Conservation (phyloP, 768 basidiomycete species). For the Termitomyces sp. region DNA sequence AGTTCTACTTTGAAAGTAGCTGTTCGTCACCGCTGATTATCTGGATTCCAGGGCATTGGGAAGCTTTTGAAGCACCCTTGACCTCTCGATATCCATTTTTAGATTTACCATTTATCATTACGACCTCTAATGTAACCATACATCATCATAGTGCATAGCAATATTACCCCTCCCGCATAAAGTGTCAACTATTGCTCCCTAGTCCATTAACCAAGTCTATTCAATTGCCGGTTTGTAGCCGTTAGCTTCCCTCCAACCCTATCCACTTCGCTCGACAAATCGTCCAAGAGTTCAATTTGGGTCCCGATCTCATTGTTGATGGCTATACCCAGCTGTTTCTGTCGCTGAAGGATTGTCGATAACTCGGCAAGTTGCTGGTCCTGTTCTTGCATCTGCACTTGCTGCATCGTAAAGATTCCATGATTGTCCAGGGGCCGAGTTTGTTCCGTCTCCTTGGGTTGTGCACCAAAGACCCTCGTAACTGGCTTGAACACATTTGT, state of each 20-base stretch:
- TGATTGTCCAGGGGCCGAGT: slow-evolving; percentile 87
- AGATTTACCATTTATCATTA: slow-evolving; percentile 14
- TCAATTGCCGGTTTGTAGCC: slow-evolving; percentile 79
- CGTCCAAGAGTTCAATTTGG: slow-evolving; percentile 87
- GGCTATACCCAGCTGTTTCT: slow-evolving; percentile 82
- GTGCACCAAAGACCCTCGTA: slow-evolving; percentile 78
- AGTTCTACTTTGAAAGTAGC: slow-evolving; percentile 19
- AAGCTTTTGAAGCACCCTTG: slow-evolving; percentile 41
- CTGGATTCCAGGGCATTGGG: slow-evolving; percentile 52
- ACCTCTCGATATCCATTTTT: slow-evolving; percentile 13
- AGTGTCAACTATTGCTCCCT: background rate
- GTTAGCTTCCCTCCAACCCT: slow-evolving; percentile 74
- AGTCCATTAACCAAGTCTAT: slow-evolving; percentile 57
- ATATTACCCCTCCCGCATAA: slow-evolving; percentile 5
- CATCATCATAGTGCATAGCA: slow-evolving; percentile 15
- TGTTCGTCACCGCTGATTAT: slow-evolving; percentile 14
- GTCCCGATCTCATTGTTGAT: slow-evolving; percentile 78
- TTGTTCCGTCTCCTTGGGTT: slow-evolving; percentile 75
- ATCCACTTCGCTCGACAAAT: slow-evolving; percentile 75
- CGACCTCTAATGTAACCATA: slow-evolving; percentile 17
- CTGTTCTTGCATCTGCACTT: slow-evolving; percentile 79
- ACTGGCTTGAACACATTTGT: slow-evolving; percentile 42
- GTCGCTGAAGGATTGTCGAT: slow-evolving; percentile 78
- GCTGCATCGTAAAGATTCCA: slow-evolving; percentile 78
- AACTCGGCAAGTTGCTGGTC: slow-evolving; percentile 80